Base-by-base conservation (phyloP, 192 early-diverging fungal species). In the Rhizophagus sp. region DNA sequence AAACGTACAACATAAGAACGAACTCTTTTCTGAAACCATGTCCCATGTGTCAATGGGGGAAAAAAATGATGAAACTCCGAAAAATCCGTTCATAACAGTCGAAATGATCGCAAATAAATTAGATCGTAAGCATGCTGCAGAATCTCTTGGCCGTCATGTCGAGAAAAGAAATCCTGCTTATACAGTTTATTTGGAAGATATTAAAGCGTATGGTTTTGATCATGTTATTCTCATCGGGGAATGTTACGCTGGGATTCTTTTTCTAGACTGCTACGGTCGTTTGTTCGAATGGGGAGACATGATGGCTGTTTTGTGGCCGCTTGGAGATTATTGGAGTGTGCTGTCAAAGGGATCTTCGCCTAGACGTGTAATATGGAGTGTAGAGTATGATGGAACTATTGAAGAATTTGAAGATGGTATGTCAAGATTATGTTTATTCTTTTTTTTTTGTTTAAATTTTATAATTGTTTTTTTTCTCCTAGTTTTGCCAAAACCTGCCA, bases 121-220 rank as follows among this genome's bases (percentile, higher is more conserved):
- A 73, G 44, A 73, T 73, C 71, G 44, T 73, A 47, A 47, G 4
- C 44, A 25, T 41, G n/a, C 19, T 50, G 44, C 71, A 73, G 25
- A 36, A n/a, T 73, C 27, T 50, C 33, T 73, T 73, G 25, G 41
- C 71, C 11, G n/a, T 73, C 8, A 73, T n/a, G 3, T 73, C 71
- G n/a, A 73, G n/a, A 11, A 13, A 10, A 25, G 66, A 68, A 27
- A 36, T 68, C 9, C 25, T 68, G 13, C 30, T 68, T 73, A 25
- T 44, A 50, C 4, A 13, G 0, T 8, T 73, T 73, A 73, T 25
- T n/a, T 73, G 44, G 71, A 73, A 73, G 34, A 49, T 41, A 36
- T 73, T 50, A 73, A 73, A 73, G 33, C 15, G 71, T 73, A n/a
- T 15, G 71, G 71, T 25, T 73, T 73, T 73, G 71, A 73, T 73